phyloP scores from a whole-genome alignment of 768 basidiomycete species.

The Lentinula detonsa region DNA sequence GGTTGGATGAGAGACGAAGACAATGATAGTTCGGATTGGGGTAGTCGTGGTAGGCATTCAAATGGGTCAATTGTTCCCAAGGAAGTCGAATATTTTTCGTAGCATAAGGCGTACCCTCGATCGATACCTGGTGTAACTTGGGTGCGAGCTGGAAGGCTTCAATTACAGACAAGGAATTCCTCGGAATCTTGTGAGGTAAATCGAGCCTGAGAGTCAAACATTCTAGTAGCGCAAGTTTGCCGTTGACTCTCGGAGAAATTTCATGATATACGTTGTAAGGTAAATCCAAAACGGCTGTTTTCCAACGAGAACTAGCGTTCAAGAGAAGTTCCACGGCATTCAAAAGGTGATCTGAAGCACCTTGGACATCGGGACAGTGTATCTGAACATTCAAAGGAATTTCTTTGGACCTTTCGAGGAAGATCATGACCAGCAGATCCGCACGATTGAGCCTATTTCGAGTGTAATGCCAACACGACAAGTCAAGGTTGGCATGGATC shows the following conservation, averaged over 20 bases:
- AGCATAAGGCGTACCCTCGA: neutral
- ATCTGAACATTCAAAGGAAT: neutral
- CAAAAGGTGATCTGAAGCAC: neutral
- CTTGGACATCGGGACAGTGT: neutral
- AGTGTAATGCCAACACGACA: neutral
- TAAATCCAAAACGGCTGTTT: neutral
- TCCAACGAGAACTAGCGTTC: slow-evolving; percentile 3
- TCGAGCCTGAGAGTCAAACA: neutral
- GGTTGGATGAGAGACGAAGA: slow-evolving; percentile 1
- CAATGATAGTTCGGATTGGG: neutral
- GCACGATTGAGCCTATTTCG: neutral
- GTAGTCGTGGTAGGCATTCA: neutral
- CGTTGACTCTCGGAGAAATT: neutral
- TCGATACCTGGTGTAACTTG: neutral
- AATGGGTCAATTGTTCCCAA: slow-evolving; percentile 2
- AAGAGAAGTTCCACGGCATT: neutral
- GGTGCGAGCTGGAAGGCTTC: slow-evolving; percentile 4
- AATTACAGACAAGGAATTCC: neutral
- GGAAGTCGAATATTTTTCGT: neutral
- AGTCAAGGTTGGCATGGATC: neutral
- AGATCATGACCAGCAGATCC: neutral
- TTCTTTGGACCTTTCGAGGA: neutral
- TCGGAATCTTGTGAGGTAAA: neutral
- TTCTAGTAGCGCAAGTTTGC: neutral
- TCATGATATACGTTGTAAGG: neutral